Base-by-base conservation (phyloP, 2,329 filamentous ascomycete species). In the Calcarisporium arbuscula region DNA sequence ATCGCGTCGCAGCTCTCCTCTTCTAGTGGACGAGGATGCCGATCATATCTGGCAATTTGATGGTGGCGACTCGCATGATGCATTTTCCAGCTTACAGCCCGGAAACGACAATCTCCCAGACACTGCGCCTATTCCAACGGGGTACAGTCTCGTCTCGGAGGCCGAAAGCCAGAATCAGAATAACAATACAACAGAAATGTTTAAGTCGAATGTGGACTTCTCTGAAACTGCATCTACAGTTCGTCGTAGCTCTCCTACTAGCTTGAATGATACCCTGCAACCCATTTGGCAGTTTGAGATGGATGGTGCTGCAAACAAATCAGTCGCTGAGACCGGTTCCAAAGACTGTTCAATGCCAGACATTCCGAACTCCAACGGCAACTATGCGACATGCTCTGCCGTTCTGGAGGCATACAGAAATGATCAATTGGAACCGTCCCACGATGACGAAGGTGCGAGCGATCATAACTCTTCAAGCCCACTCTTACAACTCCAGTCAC, bases 151-250 rank as follows among this genome's bases (percentile, higher is more conserved):
- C 7, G 34, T 12, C 29, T 36, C n/a, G 27, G 23, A 18, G 10
- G 18, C 14, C 26, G 31, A 28, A 15, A 19, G 6, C 30, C 28
- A 19, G 4, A 12, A 15, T 14, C 26, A 16, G 10, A 21, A 19
- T n/a, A 25, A 25, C 9, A 30, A 15, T 6, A 10, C 9, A n/a
- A 6, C 22, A 12, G 25, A 20, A 12, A 11, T 3, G 14, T n/a
- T 25, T 5, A 11, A 5, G 14, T 16, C 29, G 19, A 39, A 33
- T 15, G 30, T 58, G 5, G 57, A 60, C 23, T 54, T 60, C 15
- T 60, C 57, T 1, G 57, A 60, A 32, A 60, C 57, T n/a, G 56
- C 56, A 9, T 57, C 57, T 3, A 58, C 57, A 3, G 26, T 42
- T 17, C 38, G 39, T 18, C 49, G 57, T 15, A 61, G 57, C 25